These are phyloP conservation scores for Fusarium piperis DNA, from an alignment of 2,329 filamentous ascomycete species.

Conservation along the genomic window DNA sequence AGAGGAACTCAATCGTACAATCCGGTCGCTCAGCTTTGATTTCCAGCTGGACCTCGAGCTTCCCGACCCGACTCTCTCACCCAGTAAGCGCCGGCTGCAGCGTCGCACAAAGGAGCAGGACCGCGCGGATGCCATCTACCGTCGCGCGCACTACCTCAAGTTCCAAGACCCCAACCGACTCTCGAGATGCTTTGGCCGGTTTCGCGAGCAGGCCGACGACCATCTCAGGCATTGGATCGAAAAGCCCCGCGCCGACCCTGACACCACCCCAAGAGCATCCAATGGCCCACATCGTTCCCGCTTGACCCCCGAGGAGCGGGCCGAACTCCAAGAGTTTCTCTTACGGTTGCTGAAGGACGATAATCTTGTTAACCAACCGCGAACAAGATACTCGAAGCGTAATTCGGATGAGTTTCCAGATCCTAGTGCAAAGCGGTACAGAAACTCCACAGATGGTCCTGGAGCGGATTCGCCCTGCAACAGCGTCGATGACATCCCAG, in stretches of 20 bases:
- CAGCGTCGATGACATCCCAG: constrained; percentile 34
- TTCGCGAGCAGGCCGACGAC: constrained; percentile 35
- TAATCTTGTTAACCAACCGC: constrained; percentile 13
- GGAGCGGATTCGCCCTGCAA: background rate
- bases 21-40: constrained; percentile 40
- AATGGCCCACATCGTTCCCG: constrained; percentile 36
- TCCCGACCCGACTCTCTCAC: constrained; percentile 39
- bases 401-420: constrained; percentile 34
- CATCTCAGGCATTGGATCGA: constrained; percentile 32
- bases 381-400: constrained; percentile 32
- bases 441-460: constrained; percentile 17
- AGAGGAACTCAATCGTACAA: constrained; percentile 37
- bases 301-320: constrained; percentile 32
- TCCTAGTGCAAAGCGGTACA: constrained; percentile 27
- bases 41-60: constrained; percentile 40
- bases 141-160: constrained; percentile 31
- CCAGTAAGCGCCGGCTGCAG: constrained; percentile 35
- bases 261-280: constrained; percentile 23
- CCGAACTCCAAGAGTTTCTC: constrained; percentile 40
- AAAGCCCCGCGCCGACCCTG: constrained; percentile 31
- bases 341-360: constrained; percentile 26
- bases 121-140: constrained; percentile 37
- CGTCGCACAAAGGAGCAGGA: constrained; percentile 36
- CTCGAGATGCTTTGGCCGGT: constrained; percentile 34
- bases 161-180: constrained; percentile 30